These are phyloP conservation scores for Sugiyamaella lignohabitans DNA, from an alignment of 805 yeast species.

Conservation along the genomic window DNA sequence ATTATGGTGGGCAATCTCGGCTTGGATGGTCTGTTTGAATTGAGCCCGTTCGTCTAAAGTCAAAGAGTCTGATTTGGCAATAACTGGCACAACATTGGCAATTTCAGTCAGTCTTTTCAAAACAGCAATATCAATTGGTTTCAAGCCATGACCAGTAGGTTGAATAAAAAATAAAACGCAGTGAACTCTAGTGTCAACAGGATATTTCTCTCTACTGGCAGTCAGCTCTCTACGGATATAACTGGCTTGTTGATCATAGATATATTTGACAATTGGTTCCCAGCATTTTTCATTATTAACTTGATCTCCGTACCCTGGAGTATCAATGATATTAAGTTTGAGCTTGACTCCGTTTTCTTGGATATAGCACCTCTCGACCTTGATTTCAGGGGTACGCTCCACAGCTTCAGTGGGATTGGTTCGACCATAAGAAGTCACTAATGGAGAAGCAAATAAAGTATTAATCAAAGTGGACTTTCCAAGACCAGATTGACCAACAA, in stretches of 20 bases:
- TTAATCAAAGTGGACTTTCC: slow-evolving; percentile 92
- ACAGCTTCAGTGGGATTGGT: slow-evolving; percentile 61
- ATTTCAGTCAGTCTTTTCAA: slow-evolving; percentile 80
- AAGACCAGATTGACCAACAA: slow-evolving; percentile 84
- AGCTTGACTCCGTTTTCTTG: slow-evolving; percentile 83
- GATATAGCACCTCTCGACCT: slow-evolving; percentile 39
- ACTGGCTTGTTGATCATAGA: slow-evolving; percentile 89
- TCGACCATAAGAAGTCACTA: slow-evolving; percentile 71
- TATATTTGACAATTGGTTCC: slow-evolving; percentile 92
- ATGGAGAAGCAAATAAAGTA: slow-evolving; percentile 78
- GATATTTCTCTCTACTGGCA: slow-evolving; percentile 79
- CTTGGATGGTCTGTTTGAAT: slow-evolving; percentile 67
- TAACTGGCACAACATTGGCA: slow-evolving; percentile 90
- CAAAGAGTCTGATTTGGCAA: slow-evolving; percentile 87
- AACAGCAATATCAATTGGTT: slow-evolving; percentile 74
- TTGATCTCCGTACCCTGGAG: slow-evolving; percentile 98
- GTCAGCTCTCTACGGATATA: slow-evolving; percentile 90
- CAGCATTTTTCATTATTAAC: slow-evolving; percentile 91
- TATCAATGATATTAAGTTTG: slow-evolving; percentile 83
- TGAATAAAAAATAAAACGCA: slow-evolving; percentile 86
- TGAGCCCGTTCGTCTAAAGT: slow-evolving; percentile 77
- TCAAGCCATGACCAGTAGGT: slow-evolving; percentile 83
- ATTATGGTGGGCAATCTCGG: slow-evolving; percentile 61
- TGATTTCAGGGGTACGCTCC: slow-evolving; percentile 81
- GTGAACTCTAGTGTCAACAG: slow-evolving; percentile 87